Conservation (phyloP, 2,329 filamentous ascomycete species). For the Aspergillus sp. region DNA sequence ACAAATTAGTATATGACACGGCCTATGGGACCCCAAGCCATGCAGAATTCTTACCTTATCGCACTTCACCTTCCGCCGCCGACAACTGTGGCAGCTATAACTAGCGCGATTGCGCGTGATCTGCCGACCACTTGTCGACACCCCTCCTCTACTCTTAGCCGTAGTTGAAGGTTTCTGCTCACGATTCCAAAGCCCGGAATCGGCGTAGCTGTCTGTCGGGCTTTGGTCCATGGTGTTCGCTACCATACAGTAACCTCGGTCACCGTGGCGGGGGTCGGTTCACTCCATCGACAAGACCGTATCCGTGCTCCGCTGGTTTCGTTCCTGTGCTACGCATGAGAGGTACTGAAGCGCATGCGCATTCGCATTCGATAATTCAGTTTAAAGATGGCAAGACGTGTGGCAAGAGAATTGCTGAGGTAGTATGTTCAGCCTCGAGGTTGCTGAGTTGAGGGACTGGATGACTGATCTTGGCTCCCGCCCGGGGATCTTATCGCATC, state of each 20-base stretch:
- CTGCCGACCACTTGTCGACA: slow-evolving; percentile 29
- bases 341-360: no score
- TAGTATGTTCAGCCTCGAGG: no score
- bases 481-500: no score
- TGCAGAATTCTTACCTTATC: slow-evolving; percentile 26
- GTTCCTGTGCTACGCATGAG: neutral
- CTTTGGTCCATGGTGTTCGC: slow-evolving; percentile 17
- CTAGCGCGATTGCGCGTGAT: slow-evolving; percentile 43
- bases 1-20: neutral
- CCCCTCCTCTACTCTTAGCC: slow-evolving; percentile 3
- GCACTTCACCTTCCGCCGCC: slow-evolving; percentile 43
- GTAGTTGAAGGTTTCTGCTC: slow-evolving; percentile 4
- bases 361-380: no score
- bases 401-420: no score
- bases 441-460: no score
- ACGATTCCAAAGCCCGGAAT: slow-evolving; percentile 7
- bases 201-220: slow-evolving; percentile 9
- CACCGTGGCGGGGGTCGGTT: slow-evolving; percentile 14
- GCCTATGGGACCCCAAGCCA: neutral
- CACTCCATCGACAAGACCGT: slow-evolving; percentile 10
- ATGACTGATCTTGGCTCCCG: no score
- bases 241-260: slow-evolving; percentile 8
- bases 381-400: no score
- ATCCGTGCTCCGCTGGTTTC: neutral
- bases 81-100: slow-evolving; percentile 43